Percentiles rank a stretch among this genome's conserved stretches.
phyloP scores from a whole-genome alignment of 2,329 filamentous ascomycete species.

The Nemania sp. region DNA sequence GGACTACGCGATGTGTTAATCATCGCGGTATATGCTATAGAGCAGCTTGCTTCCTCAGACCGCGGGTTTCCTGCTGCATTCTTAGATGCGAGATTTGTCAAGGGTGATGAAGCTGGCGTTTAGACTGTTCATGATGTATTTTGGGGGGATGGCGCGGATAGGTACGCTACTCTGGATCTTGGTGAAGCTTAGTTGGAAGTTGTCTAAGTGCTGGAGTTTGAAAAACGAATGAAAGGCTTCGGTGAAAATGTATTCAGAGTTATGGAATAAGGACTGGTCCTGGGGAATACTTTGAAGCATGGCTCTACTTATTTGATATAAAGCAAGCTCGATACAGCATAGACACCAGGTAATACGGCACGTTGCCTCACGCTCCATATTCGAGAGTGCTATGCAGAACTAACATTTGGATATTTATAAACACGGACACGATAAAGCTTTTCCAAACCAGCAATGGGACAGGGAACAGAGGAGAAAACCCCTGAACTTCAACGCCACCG shows the following conservation, averaged over 20 bases:
- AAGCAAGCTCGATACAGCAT: not conserved
- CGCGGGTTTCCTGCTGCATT: slow-evolving; percentile 4
- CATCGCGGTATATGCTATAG: not conserved
- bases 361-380: too few relatives aligned
- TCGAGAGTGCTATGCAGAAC: too few relatives aligned
- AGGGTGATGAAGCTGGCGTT: slow-evolving; percentile 21
- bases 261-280: too few relatives aligned
- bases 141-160: slow-evolving; percentile 24
- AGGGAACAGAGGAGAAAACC: not conserved
- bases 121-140: slow-evolving; percentile 25
- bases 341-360: not conserved
- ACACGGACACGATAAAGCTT: too few relatives aligned
- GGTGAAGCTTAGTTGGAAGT: too few relatives aligned
- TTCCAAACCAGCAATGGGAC: not conserved
- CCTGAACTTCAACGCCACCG: not conserved
- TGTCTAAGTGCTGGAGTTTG: too few relatives aligned
- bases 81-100: slow-evolving; percentile 14
- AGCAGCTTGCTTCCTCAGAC: not conserved
- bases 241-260: too few relatives aligned
- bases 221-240: too few relatives aligned
- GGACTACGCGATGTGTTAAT: too few relatives aligned
- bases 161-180: slow-evolving; percentile 14
- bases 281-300: not conserved
- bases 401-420: too few relatives aligned
- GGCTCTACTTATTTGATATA: not conserved